phyloP scores from a whole-genome alignment of 805 yeast species.

The Pichia pseudocactophila region DNA sequence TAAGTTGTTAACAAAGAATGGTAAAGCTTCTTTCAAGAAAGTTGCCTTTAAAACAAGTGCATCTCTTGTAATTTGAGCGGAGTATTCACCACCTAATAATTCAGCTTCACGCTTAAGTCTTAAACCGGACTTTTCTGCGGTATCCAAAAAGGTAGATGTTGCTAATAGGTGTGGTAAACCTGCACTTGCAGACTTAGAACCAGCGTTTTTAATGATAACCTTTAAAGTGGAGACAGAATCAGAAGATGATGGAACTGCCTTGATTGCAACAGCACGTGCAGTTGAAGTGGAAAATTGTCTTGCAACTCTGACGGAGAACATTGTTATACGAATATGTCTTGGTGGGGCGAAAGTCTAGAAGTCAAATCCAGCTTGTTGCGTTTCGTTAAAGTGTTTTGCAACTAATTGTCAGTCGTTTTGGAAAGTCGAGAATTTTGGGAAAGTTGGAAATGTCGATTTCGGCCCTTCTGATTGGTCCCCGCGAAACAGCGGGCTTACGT shows the following conservation, averaged over 20 bases:
- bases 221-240: conserved; percentile 68
- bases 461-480: conserved; percentile 2
- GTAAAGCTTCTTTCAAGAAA: conserved; percentile 82
- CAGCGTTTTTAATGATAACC: conserved; percentile 73
- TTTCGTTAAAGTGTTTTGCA: not conserved
- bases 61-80: conserved; percentile 72
- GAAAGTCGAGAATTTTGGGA: not conserved
- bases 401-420: not conserved
- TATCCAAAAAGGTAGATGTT: conserved; percentile 77
- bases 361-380: not conserved
- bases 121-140: conserved; percentile 74
- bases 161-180: conserved; percentile 84
- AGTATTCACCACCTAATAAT: conserved; percentile 78
- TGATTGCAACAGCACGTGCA: conserved; percentile 36
- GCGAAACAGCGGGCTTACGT: not conserved
- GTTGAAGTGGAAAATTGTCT: conserved; percentile 32
- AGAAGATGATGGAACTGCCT: conserved; percentile 35
- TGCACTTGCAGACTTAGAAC: conserved; percentile 64
- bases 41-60: conserved; percentile 68
- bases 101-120: conserved; percentile 93
- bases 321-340: conserved; percentile 4
- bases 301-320: conserved; percentile 25
- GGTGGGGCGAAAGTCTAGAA: not conserved
- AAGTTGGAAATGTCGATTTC: not conserved
- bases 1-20: conserved; percentile 81